phyloP scores from a whole-genome alignment of 768 basidiomycete species.

The Kwoniella shandongensis region DNA sequence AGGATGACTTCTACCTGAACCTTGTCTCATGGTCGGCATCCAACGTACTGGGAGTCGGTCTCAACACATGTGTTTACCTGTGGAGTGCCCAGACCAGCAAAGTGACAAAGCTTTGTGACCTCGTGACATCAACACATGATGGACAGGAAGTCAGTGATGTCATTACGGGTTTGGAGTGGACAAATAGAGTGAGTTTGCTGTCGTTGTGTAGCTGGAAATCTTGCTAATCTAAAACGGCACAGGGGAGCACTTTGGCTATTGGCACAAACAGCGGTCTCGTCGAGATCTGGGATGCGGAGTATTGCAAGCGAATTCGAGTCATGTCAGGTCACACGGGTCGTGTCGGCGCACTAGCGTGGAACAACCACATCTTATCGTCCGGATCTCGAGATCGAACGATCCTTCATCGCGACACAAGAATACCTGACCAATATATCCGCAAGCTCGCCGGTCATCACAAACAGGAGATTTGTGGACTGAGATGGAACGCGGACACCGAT shows the following conservation, averaged over 20 bases:
- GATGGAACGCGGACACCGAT: constrained; percentile 71
- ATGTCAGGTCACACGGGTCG: constrained; percentile 86
- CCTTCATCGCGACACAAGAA: constrained; percentile 88
- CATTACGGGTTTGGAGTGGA: constrained; percentile 89
- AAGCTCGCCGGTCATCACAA: constrained; percentile 58
- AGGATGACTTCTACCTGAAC: constrained; percentile 96
- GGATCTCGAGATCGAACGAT: constrained; percentile 89
- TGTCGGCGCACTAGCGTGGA: constrained; percentile 94
- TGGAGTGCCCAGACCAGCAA: constrained; percentile 94
- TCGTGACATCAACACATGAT: constrained; percentile 50
- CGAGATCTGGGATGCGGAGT: constrained; percentile 89
- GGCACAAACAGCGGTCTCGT: constrained; percentile 86
- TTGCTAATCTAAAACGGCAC: constrained; percentile 5
- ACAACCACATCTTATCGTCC: constrained; percentile 77
- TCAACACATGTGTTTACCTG: constrained; percentile 88
- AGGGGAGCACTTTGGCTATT: constrained; percentile 84
- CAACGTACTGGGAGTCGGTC: constrained; percentile 89
- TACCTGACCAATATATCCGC: constrained; percentile 66
- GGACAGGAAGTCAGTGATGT: constrained; percentile 59
- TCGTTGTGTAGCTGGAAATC: neutral
- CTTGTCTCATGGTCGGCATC: constrained; percentile 96
- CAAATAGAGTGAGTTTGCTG: constrained; percentile 62
- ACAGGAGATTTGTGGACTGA: constrained; percentile 94
- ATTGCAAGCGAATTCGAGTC: constrained; percentile 70
- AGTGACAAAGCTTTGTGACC: constrained; percentile 87